Conservation (phyloP, 257 asterid species). For the Ocimum tenuiflorum region DNA sequence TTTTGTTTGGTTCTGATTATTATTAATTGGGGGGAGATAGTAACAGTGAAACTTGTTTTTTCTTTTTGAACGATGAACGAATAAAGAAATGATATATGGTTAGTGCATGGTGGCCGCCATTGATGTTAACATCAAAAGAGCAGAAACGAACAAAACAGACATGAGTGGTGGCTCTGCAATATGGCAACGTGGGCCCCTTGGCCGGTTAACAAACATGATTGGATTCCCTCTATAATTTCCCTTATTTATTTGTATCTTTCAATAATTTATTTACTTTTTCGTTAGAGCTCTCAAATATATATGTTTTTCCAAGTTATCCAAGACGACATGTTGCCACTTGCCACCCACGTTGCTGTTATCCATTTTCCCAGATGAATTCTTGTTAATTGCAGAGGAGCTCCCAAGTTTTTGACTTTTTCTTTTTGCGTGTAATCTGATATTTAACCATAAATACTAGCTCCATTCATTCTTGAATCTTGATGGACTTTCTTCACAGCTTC, state of each 20-base stretch:
- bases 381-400: too few species aligned
- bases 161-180: slow-evolving; percentile 22
- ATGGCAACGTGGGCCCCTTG: slow-evolving; percentile 27
- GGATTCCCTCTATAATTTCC: slow-evolving; percentile 16
- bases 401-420: too few species aligned
- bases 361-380: too few species aligned
- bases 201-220: slow-evolving; percentile 8
- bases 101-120: slow-evolving; percentile 53
- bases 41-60: slow-evolving; percentile 2
- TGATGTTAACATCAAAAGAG: slow-evolving; percentile 44
- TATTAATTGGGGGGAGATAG: slow-evolving; percentile 17
- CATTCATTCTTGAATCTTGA: too few species aligned
- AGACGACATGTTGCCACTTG: too few species aligned
- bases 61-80: slow-evolving; percentile 8
- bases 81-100: slow-evolving; percentile 10
- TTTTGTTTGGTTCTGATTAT: slow-evolving; percentile 26
- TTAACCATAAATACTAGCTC: too few species aligned
- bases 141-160: slow-evolving; percentile 23
- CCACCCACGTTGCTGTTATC: too few species aligned
- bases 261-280: not conserved
- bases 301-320: too few species aligned
- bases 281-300: too few species aligned
- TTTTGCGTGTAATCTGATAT: too few species aligned
- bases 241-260: too few species aligned
- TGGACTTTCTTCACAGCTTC: too few species aligned